Percentiles rank a stretch among this genome's conserved stretches.
These are phyloP conservation scores for Eucalyptus sp. DNA, from an alignment of 345 rosid genomes.

Conservation along the genomic window DNA sequence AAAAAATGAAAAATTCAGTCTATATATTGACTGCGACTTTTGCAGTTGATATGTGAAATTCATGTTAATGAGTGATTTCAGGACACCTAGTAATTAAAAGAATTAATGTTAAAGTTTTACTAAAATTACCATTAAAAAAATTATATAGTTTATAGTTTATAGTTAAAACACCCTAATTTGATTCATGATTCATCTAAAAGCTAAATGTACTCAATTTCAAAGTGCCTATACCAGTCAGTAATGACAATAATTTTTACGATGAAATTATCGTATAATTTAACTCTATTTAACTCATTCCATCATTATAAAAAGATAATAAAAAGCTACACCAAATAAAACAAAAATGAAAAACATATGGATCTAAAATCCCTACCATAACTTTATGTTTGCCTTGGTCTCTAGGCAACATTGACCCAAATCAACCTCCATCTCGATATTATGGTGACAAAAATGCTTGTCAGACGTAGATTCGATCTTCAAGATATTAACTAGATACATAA, in stretches of 20 bases:
- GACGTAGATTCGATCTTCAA: neutral
- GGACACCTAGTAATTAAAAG: neutral
- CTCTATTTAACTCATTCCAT: neutral
- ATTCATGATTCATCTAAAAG: neutral
- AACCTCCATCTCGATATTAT: neutral
- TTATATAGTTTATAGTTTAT: neutral
- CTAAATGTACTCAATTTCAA: neutral
- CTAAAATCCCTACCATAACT: neutral
- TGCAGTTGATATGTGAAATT: neutral
- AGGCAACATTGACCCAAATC: neutral
- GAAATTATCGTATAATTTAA: neutral
- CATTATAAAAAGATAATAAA: neutral
- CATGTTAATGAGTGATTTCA: neutral
- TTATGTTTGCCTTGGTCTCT: neutral
- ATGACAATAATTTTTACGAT: neutral
- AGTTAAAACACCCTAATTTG: neutral
- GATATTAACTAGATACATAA: neutral
- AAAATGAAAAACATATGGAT: neutral
- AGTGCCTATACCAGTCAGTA: neutral
- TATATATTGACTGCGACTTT: neutral
- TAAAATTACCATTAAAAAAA: neutral
- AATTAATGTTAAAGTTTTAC: neutral
- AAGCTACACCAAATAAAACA: neutral
- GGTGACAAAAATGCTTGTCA: neutral
- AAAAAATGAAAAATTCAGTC: neutral